Conservation (phyloP, 2,329 filamentous ascomycete genomes). For the Botrytis fabae region DNA sequence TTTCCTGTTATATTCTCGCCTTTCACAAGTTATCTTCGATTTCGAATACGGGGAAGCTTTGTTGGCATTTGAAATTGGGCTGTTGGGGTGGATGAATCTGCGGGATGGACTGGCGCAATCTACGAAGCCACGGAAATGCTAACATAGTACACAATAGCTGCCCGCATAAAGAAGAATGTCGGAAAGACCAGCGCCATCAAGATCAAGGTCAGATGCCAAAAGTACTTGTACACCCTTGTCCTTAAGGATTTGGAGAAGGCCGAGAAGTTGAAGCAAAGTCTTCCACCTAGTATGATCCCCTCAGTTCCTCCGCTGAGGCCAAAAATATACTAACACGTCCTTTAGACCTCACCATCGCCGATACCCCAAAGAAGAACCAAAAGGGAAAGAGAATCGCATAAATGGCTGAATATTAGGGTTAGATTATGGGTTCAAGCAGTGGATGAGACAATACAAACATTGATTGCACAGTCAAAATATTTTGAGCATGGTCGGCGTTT, state of each 20-base stretch:
- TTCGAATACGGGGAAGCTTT: background rate
- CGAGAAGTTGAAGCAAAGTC: conserved; percentile 99
- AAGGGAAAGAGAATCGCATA: conserved; percentile 43
- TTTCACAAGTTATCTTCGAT: background rate
- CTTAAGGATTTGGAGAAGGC: conserved; percentile 99
- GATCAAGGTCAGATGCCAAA: conserved; percentile 99
- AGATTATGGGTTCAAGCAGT: conserved; percentile 21
- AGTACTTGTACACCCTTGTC: conserved; percentile 95
- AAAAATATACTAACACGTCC: conserved; percentile 22
- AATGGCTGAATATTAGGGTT: conserved; percentile 13
- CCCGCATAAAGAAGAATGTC: conserved; percentile 89
- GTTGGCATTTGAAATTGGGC: conserved; percentile 4
- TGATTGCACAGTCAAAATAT: conserved; percentile 20
- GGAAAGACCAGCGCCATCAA: conserved; percentile 83
- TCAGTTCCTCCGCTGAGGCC: background rate
- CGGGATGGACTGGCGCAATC: conserved; percentile 3
- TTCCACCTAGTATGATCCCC: conserved; percentile 82
- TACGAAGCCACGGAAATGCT: conserved; percentile 27
- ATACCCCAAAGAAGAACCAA: conserved; percentile 62
- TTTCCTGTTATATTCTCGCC: background rate
- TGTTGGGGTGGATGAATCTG: background rate
- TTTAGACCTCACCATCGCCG: conserved; percentile 58
- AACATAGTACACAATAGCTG: conserved; percentile 54
- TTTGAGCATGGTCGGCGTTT: conserved; percentile 15
- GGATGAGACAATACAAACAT: conserved; percentile 21